phyloP scores from a whole-genome alignment of 2,329 filamentous ascomycete genomes.

The Dendrostoma leiphaemia region DNA sequence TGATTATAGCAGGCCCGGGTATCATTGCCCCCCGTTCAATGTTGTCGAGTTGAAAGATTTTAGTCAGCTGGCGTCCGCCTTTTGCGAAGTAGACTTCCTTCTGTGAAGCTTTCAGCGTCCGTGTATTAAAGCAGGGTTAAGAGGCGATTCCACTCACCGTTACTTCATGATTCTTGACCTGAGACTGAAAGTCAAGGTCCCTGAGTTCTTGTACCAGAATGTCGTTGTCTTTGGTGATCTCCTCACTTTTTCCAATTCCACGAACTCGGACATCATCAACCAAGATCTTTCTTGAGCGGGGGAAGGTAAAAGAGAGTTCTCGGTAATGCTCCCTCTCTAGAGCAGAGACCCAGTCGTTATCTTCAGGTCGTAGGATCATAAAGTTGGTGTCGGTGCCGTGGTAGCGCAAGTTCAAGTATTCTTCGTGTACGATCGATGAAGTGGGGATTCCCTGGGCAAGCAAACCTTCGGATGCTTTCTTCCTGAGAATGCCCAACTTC shows the following conservation, averaged over 20 bases:
- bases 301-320: constrained; percentile 11
- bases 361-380: constrained; percentile 74
- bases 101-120: not conserved
- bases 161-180: not conserved
- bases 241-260: constrained; percentile 75
- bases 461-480: constrained; percentile 63
- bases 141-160: not conserved
- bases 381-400: constrained; percentile 81
- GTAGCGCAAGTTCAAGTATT: constrained; percentile 88
- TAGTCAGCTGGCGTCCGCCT: not conserved
- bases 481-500: constrained; percentile 74
- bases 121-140: no score
- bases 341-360: constrained; percentile 74
- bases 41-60: constrained; percentile 7
- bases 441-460: constrained; percentile 73
- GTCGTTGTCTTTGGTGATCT: constrained; percentile 8
- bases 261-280: constrained; percentile 77
- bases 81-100: constrained; percentile 1
- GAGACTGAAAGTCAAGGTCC: constrained; percentile 1
- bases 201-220: constrained; percentile 7
- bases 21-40: not conserved
- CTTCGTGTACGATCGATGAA: constrained; percentile 73
- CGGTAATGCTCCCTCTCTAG: constrained; percentile 44
- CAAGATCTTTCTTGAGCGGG: constrained; percentile 80
- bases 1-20: constrained; percentile 6